A percentile compares a stretch with the other conserved stretches of the same genome.
phyloP scores from a whole-genome alignment of 169 alveolate genomes.

The Perkinsus olseni region DNA sequence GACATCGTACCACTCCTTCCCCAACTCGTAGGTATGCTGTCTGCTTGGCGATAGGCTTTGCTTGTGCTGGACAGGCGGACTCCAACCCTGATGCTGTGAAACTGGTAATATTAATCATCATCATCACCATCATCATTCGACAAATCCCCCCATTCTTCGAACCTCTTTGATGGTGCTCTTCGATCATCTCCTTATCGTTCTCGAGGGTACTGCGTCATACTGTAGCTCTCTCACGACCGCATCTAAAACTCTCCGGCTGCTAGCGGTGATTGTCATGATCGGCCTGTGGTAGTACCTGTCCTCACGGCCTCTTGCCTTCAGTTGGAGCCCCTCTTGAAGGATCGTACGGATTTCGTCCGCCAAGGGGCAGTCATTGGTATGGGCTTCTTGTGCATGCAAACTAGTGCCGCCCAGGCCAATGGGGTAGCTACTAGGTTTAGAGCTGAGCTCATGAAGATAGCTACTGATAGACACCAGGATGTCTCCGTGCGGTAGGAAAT shows the following conservation, averaged over 20 bases:
- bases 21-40: slow-evolving; percentile 97
- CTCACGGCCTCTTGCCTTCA: slow-evolving; percentile 15
- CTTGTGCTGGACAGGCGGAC: slow-evolving; percentile 88
- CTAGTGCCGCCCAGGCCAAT: slow-evolving; percentile 61
- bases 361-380: slow-evolving; percentile 85
- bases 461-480: slow-evolving; percentile 77
- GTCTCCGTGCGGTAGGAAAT: slow-evolving; percentile 31
- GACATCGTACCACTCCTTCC: not conserved
- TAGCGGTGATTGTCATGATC: too few species aligned
- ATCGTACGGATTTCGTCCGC: slow-evolving; percentile 91
- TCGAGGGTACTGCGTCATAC: too few species aligned
- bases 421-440: slow-evolving; percentile 65
- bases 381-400: slow-evolving; percentile 70
- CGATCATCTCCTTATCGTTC: too few species aligned
- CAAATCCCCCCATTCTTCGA: too few species aligned
- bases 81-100: slow-evolving; percentile 71
- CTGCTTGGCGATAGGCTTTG: slow-evolving; percentile 93
- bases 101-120: not conserved
- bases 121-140: too few species aligned
- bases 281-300: not conserved
- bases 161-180: too few species aligned
- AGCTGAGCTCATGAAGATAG: slow-evolving; percentile 67
- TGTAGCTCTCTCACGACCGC: too few species aligned
- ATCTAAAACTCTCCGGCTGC: too few species aligned
- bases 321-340: slow-evolving; percentile 84